Conservation (phyloP, 2,329 filamentous ascomycete species). For the Botrytis squamosa region DNA sequence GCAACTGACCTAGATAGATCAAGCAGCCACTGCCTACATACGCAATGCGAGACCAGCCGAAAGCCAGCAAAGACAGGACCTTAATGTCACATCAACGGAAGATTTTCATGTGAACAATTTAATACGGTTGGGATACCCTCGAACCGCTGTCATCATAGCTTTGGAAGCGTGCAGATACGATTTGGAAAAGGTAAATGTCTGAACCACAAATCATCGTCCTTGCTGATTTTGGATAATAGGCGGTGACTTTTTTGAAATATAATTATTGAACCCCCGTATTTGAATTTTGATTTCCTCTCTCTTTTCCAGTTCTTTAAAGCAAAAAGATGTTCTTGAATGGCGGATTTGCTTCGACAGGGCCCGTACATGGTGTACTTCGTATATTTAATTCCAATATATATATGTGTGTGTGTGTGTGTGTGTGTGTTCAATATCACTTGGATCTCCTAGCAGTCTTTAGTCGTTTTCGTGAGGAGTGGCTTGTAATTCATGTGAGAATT, state of each 20-base stretch:
- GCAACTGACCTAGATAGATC: slow-evolving; percentile 26
- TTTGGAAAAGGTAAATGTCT: slow-evolving; percentile 4
- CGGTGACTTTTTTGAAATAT: background rate
- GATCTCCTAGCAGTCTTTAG: background rate
- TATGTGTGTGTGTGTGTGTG: background rate
- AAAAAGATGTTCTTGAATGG: background rate
- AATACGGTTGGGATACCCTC: background rate
- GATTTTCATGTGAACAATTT: background rate
- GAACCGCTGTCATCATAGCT: background rate
- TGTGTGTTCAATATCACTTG: background rate
- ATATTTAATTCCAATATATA: background rate
- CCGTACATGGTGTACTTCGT: background rate
- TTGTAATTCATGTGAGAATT: background rate
- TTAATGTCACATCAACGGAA: background rate
- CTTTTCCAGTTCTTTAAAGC: background rate
- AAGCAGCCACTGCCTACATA: slow-evolving; percentile 30
- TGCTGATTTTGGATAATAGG: background rate
- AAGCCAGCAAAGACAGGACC: background rate
- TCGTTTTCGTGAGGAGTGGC: background rate
- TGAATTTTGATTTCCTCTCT: background rate
- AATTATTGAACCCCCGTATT: background rate
- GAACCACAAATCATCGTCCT: background rate
- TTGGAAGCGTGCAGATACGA: background rate
- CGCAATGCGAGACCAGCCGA: background rate
- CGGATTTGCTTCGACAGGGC: background rate